Base-by-base conservation (phyloP, 257 asterid genomes). In the Primulina tabacum region DNA sequence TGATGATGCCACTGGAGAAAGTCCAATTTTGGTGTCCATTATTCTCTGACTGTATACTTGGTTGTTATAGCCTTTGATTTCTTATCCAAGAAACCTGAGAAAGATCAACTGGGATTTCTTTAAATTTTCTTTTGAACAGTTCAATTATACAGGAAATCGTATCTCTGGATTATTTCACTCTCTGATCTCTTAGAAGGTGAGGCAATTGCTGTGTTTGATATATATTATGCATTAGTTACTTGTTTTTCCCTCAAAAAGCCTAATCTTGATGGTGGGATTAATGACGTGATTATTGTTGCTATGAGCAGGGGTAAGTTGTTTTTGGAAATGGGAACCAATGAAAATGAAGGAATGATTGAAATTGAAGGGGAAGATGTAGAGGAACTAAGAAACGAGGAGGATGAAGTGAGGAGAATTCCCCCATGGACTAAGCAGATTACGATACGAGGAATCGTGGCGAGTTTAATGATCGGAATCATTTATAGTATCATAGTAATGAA, bases 341-440 rank as follows among this genome's bases (percentile, higher is more conserved):
- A 56, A n/a, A 82, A 28, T 16, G 80, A 58, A 34, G 82, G 80
- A 28, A 70, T 2, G 72, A n/a, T 38, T 64, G 86, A 76, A 32
- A 73, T 70, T 55, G 78, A 75, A 71, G 52, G 37, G 65, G 82
- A 75, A 28, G 68, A 64, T 47, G 29, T 60, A 71, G 82, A 73
- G 16, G 82, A 80, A 35, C 52, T 33, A 4, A 61, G 43, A 33
- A 81, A 71, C 52, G 43, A 74, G 12, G 17, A 30, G 2, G 86
- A 79, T 63, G 84, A 76, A 8, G 17, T 74, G 62, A 86, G 78
- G 82, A 86, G 90, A 69, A 70, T 85, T 29, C 94, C 92, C 43
- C 90, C 96, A 35, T 92, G 98, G 98, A 71, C 65, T 3, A 81
- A 82, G 58, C 98, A 92, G 74, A 85, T 89, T 0, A 89, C 96